Conservation (phyloP, 441 rosid species). For the Corymbia citriodora region DNA sequence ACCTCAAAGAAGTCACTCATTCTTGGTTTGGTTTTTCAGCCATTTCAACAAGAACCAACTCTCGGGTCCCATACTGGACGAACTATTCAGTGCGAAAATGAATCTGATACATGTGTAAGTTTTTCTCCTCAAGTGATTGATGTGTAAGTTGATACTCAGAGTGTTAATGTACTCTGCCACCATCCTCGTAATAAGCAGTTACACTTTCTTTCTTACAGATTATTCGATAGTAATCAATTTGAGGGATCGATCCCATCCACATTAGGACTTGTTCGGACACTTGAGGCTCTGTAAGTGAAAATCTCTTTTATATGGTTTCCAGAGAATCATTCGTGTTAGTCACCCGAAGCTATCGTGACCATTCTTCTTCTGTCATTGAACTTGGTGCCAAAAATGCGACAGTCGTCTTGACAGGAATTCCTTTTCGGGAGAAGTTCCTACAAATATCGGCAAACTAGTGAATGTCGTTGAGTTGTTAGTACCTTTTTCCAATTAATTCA, state of each 20-base stretch:
- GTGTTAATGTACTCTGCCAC: neutral
- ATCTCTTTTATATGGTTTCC: neutral
- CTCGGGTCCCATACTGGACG: slow-evolving; percentile 66
- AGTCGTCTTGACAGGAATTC: slow-evolving; percentile 92
- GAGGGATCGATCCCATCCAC: slow-evolving; percentile 67
- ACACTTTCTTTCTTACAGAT: slow-evolving; percentile 18
- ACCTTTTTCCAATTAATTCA: neutral
- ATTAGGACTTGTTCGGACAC: slow-evolving; percentile 64
- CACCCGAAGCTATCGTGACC: neutral
- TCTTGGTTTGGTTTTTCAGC: slow-evolving; percentile 30
- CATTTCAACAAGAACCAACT: slow-evolving; percentile 94
- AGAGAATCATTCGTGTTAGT: neutral
- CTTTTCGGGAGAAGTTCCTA: slow-evolving; percentile 55
- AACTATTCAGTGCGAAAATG: slow-evolving; percentile 71
- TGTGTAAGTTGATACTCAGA: slow-evolving; percentile 35
- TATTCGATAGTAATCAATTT: slow-evolving; percentile 78
- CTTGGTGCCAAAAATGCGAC: slow-evolving; percentile 19
- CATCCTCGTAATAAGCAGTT: neutral
- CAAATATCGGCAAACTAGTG: slow-evolving; percentile 66
- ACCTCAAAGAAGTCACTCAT: neutral
- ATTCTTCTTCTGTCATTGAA: neutral
- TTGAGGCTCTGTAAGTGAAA: slow-evolving; percentile 96
- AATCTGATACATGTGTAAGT: slow-evolving; percentile 54
- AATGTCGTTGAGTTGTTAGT: slow-evolving; percentile 74
- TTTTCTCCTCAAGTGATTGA: neutral